Base-by-base conservation (phyloP, 345 rosid species). In the Psidium friedrichsthalianum region DNA sequence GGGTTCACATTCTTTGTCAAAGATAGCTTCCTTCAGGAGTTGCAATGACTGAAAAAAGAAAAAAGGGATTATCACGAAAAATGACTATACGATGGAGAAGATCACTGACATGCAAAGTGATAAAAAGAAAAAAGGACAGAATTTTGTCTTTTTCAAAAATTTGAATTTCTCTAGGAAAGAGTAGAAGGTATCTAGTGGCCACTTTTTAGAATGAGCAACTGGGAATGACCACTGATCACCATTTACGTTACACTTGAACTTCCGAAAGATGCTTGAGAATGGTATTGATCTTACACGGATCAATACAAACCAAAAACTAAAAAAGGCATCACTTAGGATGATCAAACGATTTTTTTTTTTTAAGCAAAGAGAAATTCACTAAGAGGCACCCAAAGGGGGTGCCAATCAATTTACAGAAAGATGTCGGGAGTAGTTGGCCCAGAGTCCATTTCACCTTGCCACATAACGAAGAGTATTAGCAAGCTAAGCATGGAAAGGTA, bases 1-100 rank as follows among this genome's bases (percentile, higher is more conserved):
- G n/a, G 95, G 93, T 86, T 96, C 98, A 86, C 97, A 95, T 89
- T 95, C 98, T 87, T 89, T 87, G 86, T 92, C 95, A 91, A 92
- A 97, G 82, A 94, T 92, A 82, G 97, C 96, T 51, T 88, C 91
- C 92, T 92, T 95, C 36, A 95, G 93, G 86, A 94, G 94, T 90
- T 95, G 97, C 88, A 95, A 87, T 56, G 97, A 97, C 98, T 95
- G 94, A 85, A 91, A 85, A 81, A 64, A 18, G 21, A 84, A 86
- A 53, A 49, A 83, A 11, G 44, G 47, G 64, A 27, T 29, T 22
- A 87, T 91, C 55, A 86, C 83, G 56, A 55, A 55, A 83, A 83
- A 3, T 81, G 54, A 44, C 20, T 47, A 58, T 21, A 11, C 11
- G 36, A 55, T 12, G 76, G 40, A 32, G 27, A 61, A 29, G 40